phyloP scores from a whole-genome alignment of 495 filamentous ascomycete genomes.

The Neurospora cerealis region DNA sequence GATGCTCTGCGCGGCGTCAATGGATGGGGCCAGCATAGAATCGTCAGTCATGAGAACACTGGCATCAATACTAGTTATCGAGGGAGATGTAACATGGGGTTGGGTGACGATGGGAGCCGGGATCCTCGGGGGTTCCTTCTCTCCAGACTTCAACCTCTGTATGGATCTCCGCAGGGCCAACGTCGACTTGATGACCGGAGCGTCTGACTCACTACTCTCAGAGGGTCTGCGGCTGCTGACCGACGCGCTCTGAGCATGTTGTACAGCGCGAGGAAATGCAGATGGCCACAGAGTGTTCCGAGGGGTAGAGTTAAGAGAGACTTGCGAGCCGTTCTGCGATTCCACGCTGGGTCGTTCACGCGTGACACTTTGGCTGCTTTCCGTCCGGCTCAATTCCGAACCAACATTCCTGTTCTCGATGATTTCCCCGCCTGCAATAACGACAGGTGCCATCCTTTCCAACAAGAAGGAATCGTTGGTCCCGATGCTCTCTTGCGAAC shows the following conservation, averaged over 20 bases:
- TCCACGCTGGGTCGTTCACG: conserved; percentile 40
- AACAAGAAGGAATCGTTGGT: conserved; percentile 47
- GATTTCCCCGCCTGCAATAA: conserved; percentile 68
- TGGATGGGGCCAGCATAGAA: conserved; percentile 24
- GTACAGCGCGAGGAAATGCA: conserved; percentile 27
- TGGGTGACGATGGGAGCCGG: conserved; percentile 35
- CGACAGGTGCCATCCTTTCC: conserved; percentile 74
- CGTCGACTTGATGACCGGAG: conserved; percentile 29
- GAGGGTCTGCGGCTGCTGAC: conserved; percentile 30
- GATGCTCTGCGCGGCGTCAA: conserved; percentile 10
- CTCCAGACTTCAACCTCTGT: conserved; percentile 33
- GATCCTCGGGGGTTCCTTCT: conserved; percentile 27
- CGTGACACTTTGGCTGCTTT: conserved; percentile 51
- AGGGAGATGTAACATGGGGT: conserved; percentile 27
- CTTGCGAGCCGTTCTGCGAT: conserved; percentile 32
- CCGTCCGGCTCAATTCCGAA: conserved; percentile 45
- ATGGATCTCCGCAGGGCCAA: conserved; percentile 44
- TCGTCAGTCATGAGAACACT: conserved; percentile 42
- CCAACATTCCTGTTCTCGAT: conserved; percentile 48
- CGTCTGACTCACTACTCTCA: conserved; percentile 43
- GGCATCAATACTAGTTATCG: conserved; percentile 39
- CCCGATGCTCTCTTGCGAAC: conserved; percentile 37
- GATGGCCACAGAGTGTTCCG: conserved; percentile 43
- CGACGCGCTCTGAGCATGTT: conserved; percentile 10
- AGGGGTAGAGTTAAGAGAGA: conserved; percentile 29